Evolutionary conservation across 768 basidiomycete species (phyloP).

Genomic region (Russula earlei): DNA sequence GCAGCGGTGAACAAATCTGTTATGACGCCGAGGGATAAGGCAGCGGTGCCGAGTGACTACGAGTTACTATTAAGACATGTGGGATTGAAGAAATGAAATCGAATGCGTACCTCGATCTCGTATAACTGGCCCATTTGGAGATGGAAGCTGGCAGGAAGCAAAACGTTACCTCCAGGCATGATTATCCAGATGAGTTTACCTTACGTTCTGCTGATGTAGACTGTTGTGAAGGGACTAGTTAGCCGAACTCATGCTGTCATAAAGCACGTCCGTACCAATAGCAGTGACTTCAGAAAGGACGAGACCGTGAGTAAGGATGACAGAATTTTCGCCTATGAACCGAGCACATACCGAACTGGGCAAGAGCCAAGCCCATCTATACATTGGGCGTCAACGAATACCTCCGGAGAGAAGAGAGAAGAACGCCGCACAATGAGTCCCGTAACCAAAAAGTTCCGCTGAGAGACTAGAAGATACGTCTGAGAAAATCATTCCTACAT

Average conservation of each 20-base stretch:
- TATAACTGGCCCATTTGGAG: constrained; percentile 34
- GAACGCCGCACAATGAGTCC: constrained; percentile 12
- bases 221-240: constrained; percentile 21
- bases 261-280: neutral
- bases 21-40: constrained; percentile 40
- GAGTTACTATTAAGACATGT: neutral
- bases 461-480: constrained; percentile 10
- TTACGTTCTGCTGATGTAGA: constrained; percentile 38
- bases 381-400: neutral
- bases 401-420: neutral
- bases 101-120: constrained; percentile 36
- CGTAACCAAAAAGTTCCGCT: constrained; percentile 12
- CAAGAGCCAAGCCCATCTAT: constrained; percentile 14
- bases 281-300: neutral
- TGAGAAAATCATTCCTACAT: neutral
- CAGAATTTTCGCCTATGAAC: neutral
- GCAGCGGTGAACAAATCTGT: constrained; percentile 45
- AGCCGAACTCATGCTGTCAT: neutral
- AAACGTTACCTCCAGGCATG: neutral
- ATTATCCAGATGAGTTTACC: constrained; percentile 6
- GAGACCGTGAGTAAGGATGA: neutral
- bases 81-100: neutral
- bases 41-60: constrained; percentile 38
- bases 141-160: constrained; percentile 27
- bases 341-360: constrained; percentile 15